Conservation (phyloP, 192 early-diverging fungal species). For the Pilaira anomala region DNA sequence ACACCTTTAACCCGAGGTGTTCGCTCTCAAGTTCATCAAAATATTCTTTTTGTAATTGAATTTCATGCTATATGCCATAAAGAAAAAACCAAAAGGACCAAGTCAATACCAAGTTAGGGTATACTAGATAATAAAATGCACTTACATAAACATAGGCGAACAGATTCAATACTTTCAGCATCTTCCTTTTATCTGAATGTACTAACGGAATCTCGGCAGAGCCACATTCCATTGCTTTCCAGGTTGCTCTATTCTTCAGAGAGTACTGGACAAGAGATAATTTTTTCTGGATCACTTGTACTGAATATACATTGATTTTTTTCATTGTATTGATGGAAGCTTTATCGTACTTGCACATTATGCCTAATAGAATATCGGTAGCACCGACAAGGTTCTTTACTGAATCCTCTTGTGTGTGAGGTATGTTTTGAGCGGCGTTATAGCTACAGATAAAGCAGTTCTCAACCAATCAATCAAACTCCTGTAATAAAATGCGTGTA, state of each 20-base stretch:
- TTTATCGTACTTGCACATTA: background rate
- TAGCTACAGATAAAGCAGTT: background rate
- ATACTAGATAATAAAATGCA: background rate
- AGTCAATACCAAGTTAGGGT: background rate
- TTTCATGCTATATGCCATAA: background rate
- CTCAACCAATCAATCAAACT: background rate
- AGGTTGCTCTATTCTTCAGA: background rate
- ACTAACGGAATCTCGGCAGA: background rate
- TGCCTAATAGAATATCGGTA: background rate
- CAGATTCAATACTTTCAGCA: background rate
- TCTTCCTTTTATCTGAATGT: background rate
- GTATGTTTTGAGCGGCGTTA: background rate
- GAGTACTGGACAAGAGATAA: background rate
- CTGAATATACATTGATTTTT: background rate
- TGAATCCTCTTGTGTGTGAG: background rate
- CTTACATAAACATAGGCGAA: slow-evolving; percentile 2
- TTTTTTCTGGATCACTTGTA: background rate
- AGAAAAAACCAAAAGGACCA: background rate
- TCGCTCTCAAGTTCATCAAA: background rate
- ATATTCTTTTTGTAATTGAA: background rate
- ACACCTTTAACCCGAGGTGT: too few relatives aligned
- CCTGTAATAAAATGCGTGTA: background rate
- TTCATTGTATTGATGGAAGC: background rate
- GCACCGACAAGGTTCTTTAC: background rate
- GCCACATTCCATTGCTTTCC: background rate